These are phyloP conservation scores for Puccinellia tenuiflora DNA, from an alignment of 176 grass and related monocot genomes.

Conservation along the genomic window DNA sequence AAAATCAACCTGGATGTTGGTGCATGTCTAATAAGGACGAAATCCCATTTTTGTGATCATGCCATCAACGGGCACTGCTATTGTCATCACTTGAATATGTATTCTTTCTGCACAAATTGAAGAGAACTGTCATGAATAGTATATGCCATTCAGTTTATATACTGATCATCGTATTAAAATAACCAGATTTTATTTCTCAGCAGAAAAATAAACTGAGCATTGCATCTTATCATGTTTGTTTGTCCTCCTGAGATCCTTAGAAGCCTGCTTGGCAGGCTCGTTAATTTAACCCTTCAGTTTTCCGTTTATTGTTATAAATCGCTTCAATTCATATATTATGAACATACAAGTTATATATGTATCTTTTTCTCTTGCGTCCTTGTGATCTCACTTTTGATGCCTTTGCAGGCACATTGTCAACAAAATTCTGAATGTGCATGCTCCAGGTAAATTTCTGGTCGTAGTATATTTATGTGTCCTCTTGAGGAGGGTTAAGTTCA, in stretches of 20 bases:
- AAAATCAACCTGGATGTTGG: neutral
- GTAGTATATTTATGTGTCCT: conserved; percentile 1
- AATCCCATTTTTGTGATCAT: neutral
- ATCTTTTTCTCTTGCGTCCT: neutral
- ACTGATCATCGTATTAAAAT: neutral
- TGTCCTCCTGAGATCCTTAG: neutral
- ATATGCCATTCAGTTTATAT: neutral
- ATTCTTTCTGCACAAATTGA: neutral
- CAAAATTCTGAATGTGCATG: conserved; percentile 81
- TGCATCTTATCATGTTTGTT: neutral
- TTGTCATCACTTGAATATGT: neutral
- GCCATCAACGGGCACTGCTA: neutral
- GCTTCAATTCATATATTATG: neutral
- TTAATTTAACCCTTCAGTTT: neutral
- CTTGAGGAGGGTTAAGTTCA: neutral
- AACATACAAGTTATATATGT: neutral
- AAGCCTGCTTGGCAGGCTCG: neutral
- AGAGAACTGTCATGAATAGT: neutral
- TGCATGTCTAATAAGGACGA: neutral
- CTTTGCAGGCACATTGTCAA: conserved; percentile 85
- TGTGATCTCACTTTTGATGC: conserved; percentile 9
- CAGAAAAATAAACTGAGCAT: neutral
- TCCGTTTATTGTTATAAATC: neutral
- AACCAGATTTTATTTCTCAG: neutral
- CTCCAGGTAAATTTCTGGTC: conserved; percentile 49